phyloP scores from a whole-genome alignment of 148 eudicot species.

The Nepenthes gracilis region DNA sequence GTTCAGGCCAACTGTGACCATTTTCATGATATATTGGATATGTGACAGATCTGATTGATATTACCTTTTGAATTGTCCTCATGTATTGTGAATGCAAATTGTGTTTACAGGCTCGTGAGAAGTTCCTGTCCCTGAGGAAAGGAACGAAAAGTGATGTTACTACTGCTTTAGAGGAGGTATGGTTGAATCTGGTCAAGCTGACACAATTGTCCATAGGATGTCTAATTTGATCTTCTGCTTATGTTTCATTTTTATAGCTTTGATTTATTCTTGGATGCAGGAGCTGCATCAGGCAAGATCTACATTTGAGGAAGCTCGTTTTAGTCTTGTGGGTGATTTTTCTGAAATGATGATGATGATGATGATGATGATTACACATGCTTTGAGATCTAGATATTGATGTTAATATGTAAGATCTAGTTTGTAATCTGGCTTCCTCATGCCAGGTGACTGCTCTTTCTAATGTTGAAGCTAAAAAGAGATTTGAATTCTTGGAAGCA shows the following conservation, averaged over 20 bases:
- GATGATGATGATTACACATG: not conserved
- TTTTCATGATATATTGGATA: too few species aligned
- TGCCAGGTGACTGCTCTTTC: slow-evolving; percentile 76
- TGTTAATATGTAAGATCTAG: not conserved
- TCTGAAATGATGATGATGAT: not conserved
- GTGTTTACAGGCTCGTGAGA: slow-evolving; percentile 80
- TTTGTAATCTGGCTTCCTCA: not conserved
- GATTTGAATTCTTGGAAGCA: slow-evolving; percentile 96
- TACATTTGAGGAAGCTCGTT: slow-evolving; percentile 94
- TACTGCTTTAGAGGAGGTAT: slow-evolving; percentile 75
- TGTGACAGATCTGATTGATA: too few species aligned
- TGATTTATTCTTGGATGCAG: slow-evolving; percentile 30
- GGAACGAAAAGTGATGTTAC: slow-evolving; percentile 93
- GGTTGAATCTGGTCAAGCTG: slow-evolving; percentile 7
- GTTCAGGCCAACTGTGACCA: too few species aligned
- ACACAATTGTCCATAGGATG: slow-evolving; percentile 3
- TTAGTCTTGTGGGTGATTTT: slow-evolving; percentile 47
- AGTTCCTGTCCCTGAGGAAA: slow-evolving; percentile 75
- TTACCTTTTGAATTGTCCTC: too few species aligned
- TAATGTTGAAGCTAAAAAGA: slow-evolving; percentile 90
- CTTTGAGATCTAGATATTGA: not conserved
- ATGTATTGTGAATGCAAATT: not conserved
- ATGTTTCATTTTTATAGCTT: slow-evolving; percentile 2
- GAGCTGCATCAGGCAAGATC: slow-evolving; percentile 92
- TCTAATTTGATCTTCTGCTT: not conserved